Percentiles rank a stretch among this genome's conserved stretches.
Conservation (phyloP, 2,329 filamentous ascomycete species). For the Arthroderma uncinatum region DNA sequence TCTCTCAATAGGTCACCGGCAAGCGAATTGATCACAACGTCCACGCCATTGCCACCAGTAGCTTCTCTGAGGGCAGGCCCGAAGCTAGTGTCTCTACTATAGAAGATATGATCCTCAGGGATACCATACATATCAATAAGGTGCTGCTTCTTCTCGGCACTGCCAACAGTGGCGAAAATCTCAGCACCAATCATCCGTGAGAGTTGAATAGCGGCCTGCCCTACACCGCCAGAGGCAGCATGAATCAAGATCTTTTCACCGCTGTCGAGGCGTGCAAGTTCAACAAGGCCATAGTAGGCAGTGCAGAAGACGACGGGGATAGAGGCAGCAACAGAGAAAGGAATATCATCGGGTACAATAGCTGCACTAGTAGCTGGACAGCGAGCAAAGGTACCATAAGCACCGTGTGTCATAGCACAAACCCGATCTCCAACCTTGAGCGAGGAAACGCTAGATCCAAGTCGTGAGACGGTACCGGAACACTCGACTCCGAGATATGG, state of each 20-base stretch:
- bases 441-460: conserved; percentile 5
- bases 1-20: conserved; percentile 9
- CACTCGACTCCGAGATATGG: conserved; percentile 4
- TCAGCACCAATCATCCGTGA: conserved; percentile 13
- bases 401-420: conserved; percentile 1
- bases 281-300: conserved; percentile 12
- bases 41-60: conserved; percentile 11
- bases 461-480: conserved; percentile 8
- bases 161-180: conserved; percentile 14
- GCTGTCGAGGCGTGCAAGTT: conserved; percentile 10
- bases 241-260: conserved; percentile 17
- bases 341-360: conserved; percentile 6
- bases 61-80: conserved; percentile 9
- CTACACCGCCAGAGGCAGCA: conserved; percentile 12
- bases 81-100: conserved; percentile 11
- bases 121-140: conserved; percentile 13
- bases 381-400: conserved; percentile 7
- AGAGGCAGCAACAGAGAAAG: neutral
- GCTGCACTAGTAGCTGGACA: conserved; percentile 7
- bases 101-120: conserved; percentile 14
- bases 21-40: conserved; percentile 15
- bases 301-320: conserved; percentile 11
- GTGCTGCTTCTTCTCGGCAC: conserved; percentile 12
- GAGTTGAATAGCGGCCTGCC: conserved; percentile 16
- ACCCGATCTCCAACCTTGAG: conserved; percentile 10